Evolutionary conservation across 768 basidiomycete species (phyloP), one percentile per base, ranked within the genome.

Genomic region (Trametes gibbosa): DNA sequence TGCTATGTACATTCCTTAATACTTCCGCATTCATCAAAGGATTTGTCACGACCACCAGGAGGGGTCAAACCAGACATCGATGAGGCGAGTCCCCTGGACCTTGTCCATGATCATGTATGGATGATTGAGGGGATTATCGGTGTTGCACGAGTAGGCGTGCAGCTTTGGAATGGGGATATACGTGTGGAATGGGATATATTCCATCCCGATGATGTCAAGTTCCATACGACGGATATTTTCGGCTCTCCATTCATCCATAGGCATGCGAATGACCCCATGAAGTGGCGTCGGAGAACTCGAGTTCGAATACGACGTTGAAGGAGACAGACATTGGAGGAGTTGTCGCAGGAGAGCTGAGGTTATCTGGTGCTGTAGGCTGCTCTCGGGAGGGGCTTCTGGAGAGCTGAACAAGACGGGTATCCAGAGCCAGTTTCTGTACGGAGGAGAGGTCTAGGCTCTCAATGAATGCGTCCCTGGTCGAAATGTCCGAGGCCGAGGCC

Each of bases 111-210:
- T 32, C 25, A 53, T 53, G 47, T 59, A 59, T 8, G 43, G 45
- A 23, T 53, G 35, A 1, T 32, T 9, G 6, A 54, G 43, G 2
- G 58, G 3, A 21, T 53, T 53, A 29, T 61, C 46, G 42, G 14
- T 16, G 19, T 32, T 41, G 24, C 50, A 27, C 7, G 57, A 61
- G 45, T 63, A 65, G 23, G 50, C 64, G 53, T 65, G 65, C 7
- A 67, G 16, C 17, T 59, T 23, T 19, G 66, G 66, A 17, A 67
- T 52, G 45, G 66, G 66, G 14, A 67, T 2, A 3, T 49, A 43
- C 8, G 56, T 58, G 5, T 25, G 48, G 7, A 40, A 41, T 7
- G 21, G 21, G n/a, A 51, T 45, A 41, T 58, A 58, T n/a, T 58
- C 19, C 21, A 58, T 27, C 9, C 40, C 48, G 16, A 50, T 3